Evolutionary conservation across 2,329 filamentous ascomycete genomes (phyloP).

Genomic region (Alternaria sp.): DNA sequence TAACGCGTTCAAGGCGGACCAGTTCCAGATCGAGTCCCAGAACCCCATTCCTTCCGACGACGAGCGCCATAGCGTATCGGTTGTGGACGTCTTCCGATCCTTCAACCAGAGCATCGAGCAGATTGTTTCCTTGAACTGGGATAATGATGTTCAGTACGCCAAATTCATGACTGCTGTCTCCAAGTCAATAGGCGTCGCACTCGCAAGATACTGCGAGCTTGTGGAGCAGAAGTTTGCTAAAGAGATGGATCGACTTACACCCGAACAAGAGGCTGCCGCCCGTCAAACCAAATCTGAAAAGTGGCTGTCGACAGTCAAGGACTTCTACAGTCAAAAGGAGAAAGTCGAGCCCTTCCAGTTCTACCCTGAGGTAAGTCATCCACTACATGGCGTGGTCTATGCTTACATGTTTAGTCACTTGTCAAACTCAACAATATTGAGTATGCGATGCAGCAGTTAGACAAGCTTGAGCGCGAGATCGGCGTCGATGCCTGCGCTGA

Average conservation of each 20-base stretch:
- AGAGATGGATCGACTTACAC: conserved; percentile 93
- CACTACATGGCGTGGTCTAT: background rate
- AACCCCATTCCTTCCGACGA: conserved; percentile 74
- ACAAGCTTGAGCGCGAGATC: conserved; percentile 87
- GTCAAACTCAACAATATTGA: conserved; percentile 99
- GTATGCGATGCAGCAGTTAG: conserved; percentile 90
- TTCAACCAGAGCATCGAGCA: conserved; percentile 94
- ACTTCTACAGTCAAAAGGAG: conserved; percentile 90
- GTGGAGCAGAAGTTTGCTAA: conserved; percentile 84
- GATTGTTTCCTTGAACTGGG: conserved; percentile 87
- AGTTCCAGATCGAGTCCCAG: conserved; percentile 78
- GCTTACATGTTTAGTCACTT: conserved; percentile 71
- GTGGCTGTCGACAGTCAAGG: conserved; percentile 91
- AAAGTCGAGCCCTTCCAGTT: conserved; percentile 98
- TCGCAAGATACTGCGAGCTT: conserved; percentile 90
- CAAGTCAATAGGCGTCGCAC: conserved; percentile 81
- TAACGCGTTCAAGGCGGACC: conserved; percentile 88
- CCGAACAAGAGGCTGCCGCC: conserved; percentile 82
- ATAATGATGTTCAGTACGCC: conserved; percentile 90
- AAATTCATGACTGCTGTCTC: conserved; percentile 96
- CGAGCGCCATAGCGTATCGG: conserved; percentile 89
- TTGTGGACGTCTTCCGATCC: conserved; percentile 91
- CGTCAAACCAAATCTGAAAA: conserved; percentile 88
- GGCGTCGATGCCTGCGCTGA: conserved; percentile 91
- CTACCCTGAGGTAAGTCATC: conserved; percentile 78